phyloP scores from a whole-genome alignment of 495 filamentous ascomycete genomes.

The Geopyxis carbonaria region DNA sequence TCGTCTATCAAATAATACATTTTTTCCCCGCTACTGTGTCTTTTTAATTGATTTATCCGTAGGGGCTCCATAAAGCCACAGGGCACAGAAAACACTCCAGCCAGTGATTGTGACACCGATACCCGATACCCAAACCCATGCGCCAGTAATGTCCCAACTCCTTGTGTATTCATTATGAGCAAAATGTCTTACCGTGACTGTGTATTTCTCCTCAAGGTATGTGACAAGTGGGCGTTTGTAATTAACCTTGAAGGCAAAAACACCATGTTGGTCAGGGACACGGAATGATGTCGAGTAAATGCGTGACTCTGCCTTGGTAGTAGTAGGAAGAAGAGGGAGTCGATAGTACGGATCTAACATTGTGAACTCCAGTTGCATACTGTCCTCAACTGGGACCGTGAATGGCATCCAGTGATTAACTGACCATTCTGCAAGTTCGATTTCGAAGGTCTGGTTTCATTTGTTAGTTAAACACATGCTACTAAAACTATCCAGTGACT shows the following conservation, averaged over 20 bases:
- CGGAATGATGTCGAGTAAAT: conserved; percentile 60
- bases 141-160: conserved; percentile 73
- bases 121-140: conserved; percentile 91
- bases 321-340: conserved; percentile 45
- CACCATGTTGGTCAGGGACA: conserved; percentile 88
- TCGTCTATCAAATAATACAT: not conserved
- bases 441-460: conserved; percentile 52
- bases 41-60: conserved; percentile 42
- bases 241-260: conserved; percentile 91
- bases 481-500: not conserved
- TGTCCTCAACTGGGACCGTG: conserved; percentile 47
- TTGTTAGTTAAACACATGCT: conserved; percentile 18
- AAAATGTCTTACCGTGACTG: conserved; percentile 85
- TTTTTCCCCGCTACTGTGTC: conserved; percentile 38
- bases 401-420: conserved; percentile 58
- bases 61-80: conserved; percentile 83
- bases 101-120: conserved; percentile 67
- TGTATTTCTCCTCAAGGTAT: conserved; percentile 82
- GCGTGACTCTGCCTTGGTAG: conserved; percentile 46
- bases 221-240: conserved; percentile 88
- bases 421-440: conserved; percentile 71
- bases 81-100: conserved; percentile 64
- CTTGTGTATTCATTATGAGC: conserved; percentile 93
- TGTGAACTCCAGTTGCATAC: conserved; percentile 83
- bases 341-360: conserved; percentile 99